Conservation (phyloP, 1,284 basidiomycete genomes). For the Pulchroboletus neoregius region DNA sequence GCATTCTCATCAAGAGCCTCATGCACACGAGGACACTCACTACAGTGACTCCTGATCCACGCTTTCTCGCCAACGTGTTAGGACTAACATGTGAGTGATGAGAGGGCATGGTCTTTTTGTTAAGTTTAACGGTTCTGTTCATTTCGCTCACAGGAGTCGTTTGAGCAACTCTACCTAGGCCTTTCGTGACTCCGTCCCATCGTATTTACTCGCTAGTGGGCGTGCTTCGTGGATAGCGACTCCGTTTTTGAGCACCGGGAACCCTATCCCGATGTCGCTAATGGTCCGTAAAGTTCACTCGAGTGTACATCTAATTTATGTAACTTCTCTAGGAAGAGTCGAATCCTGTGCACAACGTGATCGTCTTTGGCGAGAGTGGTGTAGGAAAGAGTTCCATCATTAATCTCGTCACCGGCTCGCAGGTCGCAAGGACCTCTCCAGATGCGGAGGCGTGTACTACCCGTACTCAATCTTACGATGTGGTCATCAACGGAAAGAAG, state of each 20-base stretch:
- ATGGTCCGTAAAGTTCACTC: conserved; percentile 22
- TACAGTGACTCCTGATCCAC: conserved; percentile 1
- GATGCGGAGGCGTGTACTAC: conserved; percentile 30
- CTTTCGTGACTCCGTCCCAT: not conserved
- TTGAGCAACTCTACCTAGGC: not conserved
- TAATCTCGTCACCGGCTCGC: conserved; percentile 28
- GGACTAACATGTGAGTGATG: not conserved
- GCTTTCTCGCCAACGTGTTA: conserved; percentile 16
- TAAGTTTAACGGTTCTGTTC: not conserved
- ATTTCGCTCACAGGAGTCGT: not conserved
- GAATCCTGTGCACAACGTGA: conserved; percentile 23
- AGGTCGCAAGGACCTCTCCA: conserved; percentile 27
- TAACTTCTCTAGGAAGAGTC: conserved; percentile 8
- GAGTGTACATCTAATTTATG: conserved; percentile 4
- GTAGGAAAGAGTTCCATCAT: conserved; percentile 35
- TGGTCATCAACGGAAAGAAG: conserved; percentile 15
- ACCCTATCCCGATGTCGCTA: not conserved
- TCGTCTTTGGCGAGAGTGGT: conserved; percentile 33
- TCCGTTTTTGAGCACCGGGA: not conserved
- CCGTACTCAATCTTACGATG: conserved; percentile 19
- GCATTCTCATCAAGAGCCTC: conserved; percentile 3
- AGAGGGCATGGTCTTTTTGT: conserved; percentile 1
- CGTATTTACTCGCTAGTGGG: not conserved
- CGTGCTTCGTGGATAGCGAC: no score
- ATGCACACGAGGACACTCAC: not conserved